phyloP scores from a whole-genome alignment of 2,329 filamentous ascomycete species.

The Emmonsia crescens region DNA sequence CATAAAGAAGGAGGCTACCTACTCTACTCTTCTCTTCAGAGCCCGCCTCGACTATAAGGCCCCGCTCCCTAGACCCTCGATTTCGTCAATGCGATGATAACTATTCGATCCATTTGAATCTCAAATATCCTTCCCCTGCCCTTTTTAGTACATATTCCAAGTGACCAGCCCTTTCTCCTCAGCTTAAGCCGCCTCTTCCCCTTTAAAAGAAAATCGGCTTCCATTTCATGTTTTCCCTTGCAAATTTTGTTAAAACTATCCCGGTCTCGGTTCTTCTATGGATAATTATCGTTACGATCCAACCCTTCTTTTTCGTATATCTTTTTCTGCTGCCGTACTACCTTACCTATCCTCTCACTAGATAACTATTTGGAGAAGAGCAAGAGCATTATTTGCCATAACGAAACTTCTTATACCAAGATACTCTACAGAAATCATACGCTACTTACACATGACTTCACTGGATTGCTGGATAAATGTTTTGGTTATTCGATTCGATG shows the following conservation, averaged over 20 bases:
- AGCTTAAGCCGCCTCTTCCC: neutral
- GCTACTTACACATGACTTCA: neutral
- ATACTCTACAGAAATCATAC: neutral
- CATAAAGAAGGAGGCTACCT: neutral
- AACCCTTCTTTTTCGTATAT: neutral
- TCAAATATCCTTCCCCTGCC: neutral
- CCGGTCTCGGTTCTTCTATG: neutral
- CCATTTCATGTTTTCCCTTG: neutral
- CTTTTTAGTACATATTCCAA: neutral
- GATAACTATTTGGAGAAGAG: neutral
- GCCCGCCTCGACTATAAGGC: neutral
- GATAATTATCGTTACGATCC: neutral
- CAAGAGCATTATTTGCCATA: neutral
- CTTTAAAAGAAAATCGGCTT: neutral
- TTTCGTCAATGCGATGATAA: neutral
- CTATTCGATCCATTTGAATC: neutral
- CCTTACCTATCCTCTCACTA: neutral
- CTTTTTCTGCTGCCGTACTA: neutral
- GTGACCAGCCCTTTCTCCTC: neutral
- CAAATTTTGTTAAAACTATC: neutral
- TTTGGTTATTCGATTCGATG: neutral
- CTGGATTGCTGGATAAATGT: neutral
- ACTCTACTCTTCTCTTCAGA: neutral
- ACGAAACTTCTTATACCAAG: neutral
- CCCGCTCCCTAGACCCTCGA: neutral